Evolutionary conservation across 192 early-diverging fungal species (phyloP), one percentile per base, ranked within the genome.

Genomic region (Entomortierella lignicola): DNA sequence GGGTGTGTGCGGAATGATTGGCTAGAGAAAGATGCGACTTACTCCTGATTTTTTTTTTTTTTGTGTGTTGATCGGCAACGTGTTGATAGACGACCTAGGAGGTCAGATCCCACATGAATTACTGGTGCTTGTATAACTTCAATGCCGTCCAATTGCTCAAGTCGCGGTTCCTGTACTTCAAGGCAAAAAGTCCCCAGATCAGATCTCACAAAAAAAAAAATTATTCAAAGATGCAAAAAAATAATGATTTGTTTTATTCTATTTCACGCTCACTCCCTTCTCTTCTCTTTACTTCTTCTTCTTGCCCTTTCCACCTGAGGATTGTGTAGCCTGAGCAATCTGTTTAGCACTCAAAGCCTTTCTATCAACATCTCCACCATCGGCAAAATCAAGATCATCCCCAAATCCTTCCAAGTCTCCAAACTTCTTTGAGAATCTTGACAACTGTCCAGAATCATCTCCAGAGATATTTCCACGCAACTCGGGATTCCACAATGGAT

Each of bases 401-500:
- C 77, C 82, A 21, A 91, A 82, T 37, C 85, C 88, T 13, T 77
- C 85, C 55, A 91, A 80, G 21, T 90, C 91, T 21, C 91, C 90
- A 83, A 93, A 97, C 59, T 90, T 87, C 74, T 91, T 90, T 53
- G 89, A 83, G 86, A 98, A 98, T 82, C 90, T 90, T 11, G 92
- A 85, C 32, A 98, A 69, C 48, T 95, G 93, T 0, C 92, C 95
- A 30, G 87, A 89, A 51, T 93, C 90, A 72, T 97, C 95, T 55
- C 87, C 85, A n/a, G 93, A 82, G 59, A 84, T 66, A 58, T 84
- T 71, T 44, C 81, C 77, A 13, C 61, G 69, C 52, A 86, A 60
- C 55, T 88, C 81, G 5, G 95, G 94, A 80, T 97, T 97, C 97
- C 97, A 99, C 12, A 99, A 85, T 27, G 92, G 89, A 66, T 98